phyloP scores from a whole-genome alignment of 2,329 filamentous ascomycete genomes.

The Cryoendolithus antarcticus region DNA sequence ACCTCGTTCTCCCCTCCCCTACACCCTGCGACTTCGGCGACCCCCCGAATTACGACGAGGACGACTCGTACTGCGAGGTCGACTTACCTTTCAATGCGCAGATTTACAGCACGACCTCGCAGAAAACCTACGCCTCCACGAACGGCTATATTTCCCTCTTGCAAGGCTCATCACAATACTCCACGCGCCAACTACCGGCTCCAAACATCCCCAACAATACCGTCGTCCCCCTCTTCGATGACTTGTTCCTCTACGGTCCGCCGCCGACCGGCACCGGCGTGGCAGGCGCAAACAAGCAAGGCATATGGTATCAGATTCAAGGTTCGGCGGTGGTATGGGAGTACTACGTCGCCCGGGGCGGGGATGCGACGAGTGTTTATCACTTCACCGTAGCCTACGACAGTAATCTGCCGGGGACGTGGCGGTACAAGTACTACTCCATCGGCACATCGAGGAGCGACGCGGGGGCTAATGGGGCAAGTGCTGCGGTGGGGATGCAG shows the following conservation, averaged over 20 bases:
- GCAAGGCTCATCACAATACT: slow-evolving; percentile 15
- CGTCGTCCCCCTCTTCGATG: slow-evolving; percentile 22
- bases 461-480: slow-evolving; percentile 11
- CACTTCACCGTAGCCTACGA: slow-evolving; percentile 22
- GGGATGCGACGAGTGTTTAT: slow-evolving; percentile 11
- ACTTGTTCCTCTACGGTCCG: slow-evolving; percentile 16
- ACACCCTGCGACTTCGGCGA: slow-evolving; percentile 22
- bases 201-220: slow-evolving; percentile 15
- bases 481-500: slow-evolving; percentile 18
- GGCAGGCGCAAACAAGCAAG: slow-evolving; percentile 8
- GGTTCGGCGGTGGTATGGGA: slow-evolving; percentile 18
- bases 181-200: slow-evolving; percentile 10
- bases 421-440: slow-evolving; percentile 18
- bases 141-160: slow-evolving; percentile 22
- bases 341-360: slow-evolving; percentile 16
- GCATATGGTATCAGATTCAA: slow-evolving; percentile 23
- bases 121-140: slow-evolving; percentile 15
- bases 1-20: slow-evolving; percentile 18
- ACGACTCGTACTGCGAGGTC: slow-evolving; percentile 23
- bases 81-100: slow-evolving; percentile 18
- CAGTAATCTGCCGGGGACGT: slow-evolving; percentile 16
- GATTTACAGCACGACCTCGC: slow-evolving; percentile 13
- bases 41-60: slow-evolving; percentile 15
- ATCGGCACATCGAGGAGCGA: slow-evolving; percentile 8
- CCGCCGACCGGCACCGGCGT: too few species aligned